phyloP scores from a whole-genome alignment of 2,329 filamentous ascomycete species.

The Claviceps sp. region DNA sequence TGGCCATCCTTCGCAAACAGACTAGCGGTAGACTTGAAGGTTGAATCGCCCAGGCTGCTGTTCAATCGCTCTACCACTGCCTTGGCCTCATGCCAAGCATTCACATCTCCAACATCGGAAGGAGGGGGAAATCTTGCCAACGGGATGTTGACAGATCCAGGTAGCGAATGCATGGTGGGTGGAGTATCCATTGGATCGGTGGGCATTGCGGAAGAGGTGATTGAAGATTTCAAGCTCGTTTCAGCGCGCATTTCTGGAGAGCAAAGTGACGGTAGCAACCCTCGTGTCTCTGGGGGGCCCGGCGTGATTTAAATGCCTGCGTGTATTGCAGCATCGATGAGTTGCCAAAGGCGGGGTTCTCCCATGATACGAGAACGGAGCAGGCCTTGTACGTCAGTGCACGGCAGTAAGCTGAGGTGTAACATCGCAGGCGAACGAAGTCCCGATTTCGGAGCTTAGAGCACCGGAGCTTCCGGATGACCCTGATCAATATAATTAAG shows the following conservation, averaged over 20 bases:
- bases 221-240: neutral
- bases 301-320: neutral
- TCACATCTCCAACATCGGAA: conserved; percentile 13
- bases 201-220: neutral
- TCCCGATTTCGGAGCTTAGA: too few species aligned
- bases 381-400: neutral
- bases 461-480: too few species aligned
- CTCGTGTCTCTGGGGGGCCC: too few species aligned
- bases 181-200: neutral
- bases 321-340: neutral
- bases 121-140: conserved; percentile 29
- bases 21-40: conserved; percentile 19
- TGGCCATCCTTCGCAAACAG: conserved; percentile 34
- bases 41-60: conserved; percentile 19
- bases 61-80: conserved; percentile 28
- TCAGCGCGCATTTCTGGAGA: neutral
- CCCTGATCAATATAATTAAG: neutral
- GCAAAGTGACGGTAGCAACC: neutral
- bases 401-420: too few species aligned
- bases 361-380: neutral
- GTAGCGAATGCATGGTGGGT: conserved; percentile 9
- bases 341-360: neutral
- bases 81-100: conserved; percentile 24
- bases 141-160: conserved; percentile 41
- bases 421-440: too few species aligned